Conservation (phyloP, 1,284 basidiomycete genomes). For the Cutaneotrichosporon mucoides region DNA sequence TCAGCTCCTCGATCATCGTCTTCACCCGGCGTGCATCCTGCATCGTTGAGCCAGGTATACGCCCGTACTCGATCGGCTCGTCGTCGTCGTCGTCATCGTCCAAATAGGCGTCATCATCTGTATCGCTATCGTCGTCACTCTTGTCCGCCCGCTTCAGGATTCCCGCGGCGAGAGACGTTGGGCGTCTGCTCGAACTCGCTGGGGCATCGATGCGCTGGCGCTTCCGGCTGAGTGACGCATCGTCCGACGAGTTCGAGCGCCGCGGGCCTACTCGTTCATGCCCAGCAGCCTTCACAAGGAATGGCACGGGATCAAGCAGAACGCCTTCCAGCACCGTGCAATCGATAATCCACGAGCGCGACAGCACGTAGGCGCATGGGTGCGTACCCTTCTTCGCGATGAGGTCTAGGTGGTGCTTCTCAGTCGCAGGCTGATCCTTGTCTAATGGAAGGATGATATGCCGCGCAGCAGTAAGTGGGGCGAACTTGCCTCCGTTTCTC, state of each 20-base stretch:
- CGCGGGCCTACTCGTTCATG: too few relatives aligned
- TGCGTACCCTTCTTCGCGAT: not conserved
- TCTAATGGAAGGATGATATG: slow-evolving; percentile 1
- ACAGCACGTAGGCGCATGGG: slow-evolving; percentile 1
- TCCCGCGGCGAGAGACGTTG: too few relatives aligned
- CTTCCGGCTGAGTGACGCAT: too few relatives aligned
- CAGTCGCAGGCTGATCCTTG: not conserved
- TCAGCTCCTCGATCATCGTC: not conserved
- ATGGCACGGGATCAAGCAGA: not conserved
- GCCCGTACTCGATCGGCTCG: too few relatives aligned
- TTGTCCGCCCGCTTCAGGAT: too few relatives aligned
- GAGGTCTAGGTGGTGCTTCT: not conserved
- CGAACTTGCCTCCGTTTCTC: not conserved
- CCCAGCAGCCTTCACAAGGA: not conserved
- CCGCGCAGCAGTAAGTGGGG: not conserved
- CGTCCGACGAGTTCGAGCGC: too few relatives aligned
- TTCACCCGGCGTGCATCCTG: not conserved
- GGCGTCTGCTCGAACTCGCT: too few relatives aligned
- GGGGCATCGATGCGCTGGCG: too few relatives aligned
- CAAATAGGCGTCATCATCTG: too few relatives aligned
- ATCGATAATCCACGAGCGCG: slow-evolving; percentile 2
- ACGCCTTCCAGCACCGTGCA: not conserved
- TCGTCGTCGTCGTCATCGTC: too few relatives aligned
- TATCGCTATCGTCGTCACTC: not conserved
- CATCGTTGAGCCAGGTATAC: too few relatives aligned